Evolutionary conservation across 2,329 filamentous ascomycete genomes (phyloP).

Genomic region (Fusarium sp.): DNA sequence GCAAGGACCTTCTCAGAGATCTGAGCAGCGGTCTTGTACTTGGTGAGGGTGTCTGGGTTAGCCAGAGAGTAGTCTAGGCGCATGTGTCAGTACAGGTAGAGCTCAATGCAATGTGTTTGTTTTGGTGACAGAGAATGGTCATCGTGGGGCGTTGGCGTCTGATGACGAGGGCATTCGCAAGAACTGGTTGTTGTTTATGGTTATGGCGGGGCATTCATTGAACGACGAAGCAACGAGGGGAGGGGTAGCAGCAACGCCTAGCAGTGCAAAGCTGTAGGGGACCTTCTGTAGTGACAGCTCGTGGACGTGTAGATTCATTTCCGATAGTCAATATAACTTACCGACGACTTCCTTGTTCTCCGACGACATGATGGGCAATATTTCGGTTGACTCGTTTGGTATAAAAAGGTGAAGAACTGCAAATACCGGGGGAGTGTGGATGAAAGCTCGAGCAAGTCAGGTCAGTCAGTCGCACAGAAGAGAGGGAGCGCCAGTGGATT

Average conservation of each 20-base stretch:
- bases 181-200: slow-evolving; percentile 44
- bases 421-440: slow-evolving; percentile 39
- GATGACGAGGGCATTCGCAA: slow-evolving; percentile 44
- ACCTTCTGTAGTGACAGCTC: slow-evolving; percentile 13
- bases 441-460: slow-evolving; percentile 45
- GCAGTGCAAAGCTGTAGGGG: slow-evolving; percentile 13
- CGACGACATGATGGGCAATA: slow-evolving; percentile 59
- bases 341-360: slow-evolving; percentile 61
- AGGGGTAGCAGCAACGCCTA: slow-evolving; percentile 44
- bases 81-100: slow-evolving; percentile 20
- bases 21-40: slow-evolving; percentile 96
- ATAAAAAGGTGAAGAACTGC: slow-evolving; percentile 42
- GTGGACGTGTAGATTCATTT: slow-evolving; percentile 1
- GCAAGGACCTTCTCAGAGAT: slow-evolving; percentile 97
- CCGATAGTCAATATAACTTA: slow-evolving; percentile 49
- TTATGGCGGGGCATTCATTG: slow-evolving; percentile 46
- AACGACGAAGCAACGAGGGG: slow-evolving; percentile 42
- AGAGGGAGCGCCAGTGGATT: slow-evolving; percentile 42
- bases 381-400: slow-evolving; percentile 39
- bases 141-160: slow-evolving; percentile 40
- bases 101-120: slow-evolving; percentile 12
- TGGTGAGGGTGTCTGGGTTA: slow-evolving; percentile 95
- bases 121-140: slow-evolving; percentile 9
- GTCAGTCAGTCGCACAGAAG: slow-evolving; percentile 43
- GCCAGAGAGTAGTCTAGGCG: slow-evolving; percentile 86